Conservation (phyloP, 148 eudicot species). For the Amaranthus palmeri region DNA sequence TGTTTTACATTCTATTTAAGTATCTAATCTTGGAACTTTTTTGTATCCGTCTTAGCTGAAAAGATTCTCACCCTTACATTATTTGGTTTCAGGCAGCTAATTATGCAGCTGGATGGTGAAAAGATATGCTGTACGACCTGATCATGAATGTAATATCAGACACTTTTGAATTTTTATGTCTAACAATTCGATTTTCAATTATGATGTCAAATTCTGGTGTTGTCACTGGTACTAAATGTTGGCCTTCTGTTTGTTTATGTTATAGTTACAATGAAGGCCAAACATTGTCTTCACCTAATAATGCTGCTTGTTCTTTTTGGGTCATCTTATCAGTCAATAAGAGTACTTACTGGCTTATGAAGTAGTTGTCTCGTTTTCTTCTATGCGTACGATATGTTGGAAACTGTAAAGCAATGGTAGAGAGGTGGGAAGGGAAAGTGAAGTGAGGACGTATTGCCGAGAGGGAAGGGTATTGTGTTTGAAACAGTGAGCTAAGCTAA, state of each 20-base stretch:
- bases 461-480: too few species aligned
- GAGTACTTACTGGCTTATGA: not conserved
- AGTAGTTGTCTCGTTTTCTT: not conserved
- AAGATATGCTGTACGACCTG: not conserved
- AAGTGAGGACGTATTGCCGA: too few species aligned
- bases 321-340: not conserved
- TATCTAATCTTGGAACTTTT: not conserved
- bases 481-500: too few species aligned
- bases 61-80: not conserved
- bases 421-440: not conserved
- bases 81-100: slow-evolving; percentile 19
- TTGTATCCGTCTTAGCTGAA: not conserved
- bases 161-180: slow-evolving; percentile 1
- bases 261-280: not conserved
- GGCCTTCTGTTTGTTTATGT: not conserved
- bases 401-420: not conserved
- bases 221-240: not conserved
- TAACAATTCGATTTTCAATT: not conserved
- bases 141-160: slow-evolving; percentile 10
- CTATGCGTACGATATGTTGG: not conserved
- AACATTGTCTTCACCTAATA: not conserved
- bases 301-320: not conserved
- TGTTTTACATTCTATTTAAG: not conserved
- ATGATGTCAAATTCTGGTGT: not conserved
- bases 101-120: slow-evolving; percentile 12